phyloP scores from a whole-genome alignment of 1,284 basidiomycete species.

The Ceratobasidium sp. region DNA sequence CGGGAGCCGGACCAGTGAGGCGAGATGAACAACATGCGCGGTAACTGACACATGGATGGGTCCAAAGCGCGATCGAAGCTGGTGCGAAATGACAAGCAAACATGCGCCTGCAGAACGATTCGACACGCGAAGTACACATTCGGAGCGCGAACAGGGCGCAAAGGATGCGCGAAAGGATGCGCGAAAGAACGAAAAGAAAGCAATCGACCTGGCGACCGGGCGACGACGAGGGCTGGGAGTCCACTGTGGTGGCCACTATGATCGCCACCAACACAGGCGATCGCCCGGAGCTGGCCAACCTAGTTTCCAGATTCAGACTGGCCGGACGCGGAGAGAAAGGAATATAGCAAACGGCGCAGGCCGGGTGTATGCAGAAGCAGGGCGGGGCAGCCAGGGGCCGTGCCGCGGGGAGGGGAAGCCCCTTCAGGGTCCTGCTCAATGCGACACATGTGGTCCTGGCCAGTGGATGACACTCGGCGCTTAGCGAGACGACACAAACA shows the following conservation, averaged over 20 bases:
- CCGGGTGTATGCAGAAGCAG: slow-evolving; percentile 27
- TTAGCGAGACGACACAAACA: slow-evolving; percentile 34
- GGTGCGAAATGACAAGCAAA: slow-evolving; percentile 43
- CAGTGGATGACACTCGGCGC: slow-evolving; percentile 15
- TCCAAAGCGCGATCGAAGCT: slow-evolving; percentile 43
- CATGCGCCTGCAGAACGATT: slow-evolving; percentile 21
- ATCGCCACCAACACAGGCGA: slow-evolving; percentile 39
- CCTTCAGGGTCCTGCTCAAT: no score
- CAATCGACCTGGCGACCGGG: slow-evolving; percentile 40
- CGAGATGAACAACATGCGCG: slow-evolving; percentile 42
- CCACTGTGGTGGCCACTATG: slow-evolving; percentile 30
- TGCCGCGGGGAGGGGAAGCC: slow-evolving; percentile 30
- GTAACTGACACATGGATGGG: slow-evolving; percentile 43
- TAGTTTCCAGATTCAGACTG: slow-evolving; percentile 18
- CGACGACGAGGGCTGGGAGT: slow-evolving; percentile 19
- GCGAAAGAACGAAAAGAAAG: slow-evolving; percentile 35
- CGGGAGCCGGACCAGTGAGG: slow-evolving; percentile 41
- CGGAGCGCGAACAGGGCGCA: slow-evolving; percentile 35
- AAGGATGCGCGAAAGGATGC: slow-evolving; percentile 34
- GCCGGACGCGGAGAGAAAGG: slow-evolving; percentile 19
- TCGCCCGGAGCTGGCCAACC: slow-evolving; percentile 3
- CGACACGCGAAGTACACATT: slow-evolving; percentile 42
- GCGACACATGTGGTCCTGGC: slow-evolving; percentile 18
- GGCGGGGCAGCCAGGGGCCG: slow-evolving; percentile 23
- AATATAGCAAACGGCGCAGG: slow-evolving; percentile 14